Evolutionary conservation across 495 filamentous ascomycete species (phyloP).

Genomic region (Penicillium steckii): DNA sequence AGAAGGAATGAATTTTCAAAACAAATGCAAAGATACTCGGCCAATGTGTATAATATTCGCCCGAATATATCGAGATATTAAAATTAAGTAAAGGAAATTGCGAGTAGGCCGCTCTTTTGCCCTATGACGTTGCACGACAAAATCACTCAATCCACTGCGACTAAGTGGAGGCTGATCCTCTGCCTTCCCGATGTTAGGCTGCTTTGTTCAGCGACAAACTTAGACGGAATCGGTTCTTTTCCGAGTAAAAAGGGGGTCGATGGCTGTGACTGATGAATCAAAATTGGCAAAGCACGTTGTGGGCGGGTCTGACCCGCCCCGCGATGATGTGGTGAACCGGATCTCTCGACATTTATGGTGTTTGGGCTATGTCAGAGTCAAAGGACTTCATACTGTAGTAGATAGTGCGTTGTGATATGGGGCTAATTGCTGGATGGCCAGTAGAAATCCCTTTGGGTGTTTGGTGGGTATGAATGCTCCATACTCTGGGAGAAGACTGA

Average conservation of each 20-base stretch:
- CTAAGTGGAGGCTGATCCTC: neutral
- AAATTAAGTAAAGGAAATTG: slow-evolving; percentile 1
- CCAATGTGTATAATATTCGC: neutral
- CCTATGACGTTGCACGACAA: slow-evolving; percentile 3
- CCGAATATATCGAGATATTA: neutral
- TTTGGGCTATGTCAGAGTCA: neutral
- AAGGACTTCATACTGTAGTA: too few relatives aligned
- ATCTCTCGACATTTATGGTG: neutral
- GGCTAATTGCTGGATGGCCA: neutral
- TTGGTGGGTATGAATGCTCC: neutral
- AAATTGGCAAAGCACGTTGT: neutral
- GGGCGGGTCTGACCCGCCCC: neutral
- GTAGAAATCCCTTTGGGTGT: neutral
- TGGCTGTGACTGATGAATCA: neutral
- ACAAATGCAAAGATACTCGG: neutral
- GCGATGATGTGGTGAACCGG: neutral
- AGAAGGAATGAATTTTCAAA: neutral
- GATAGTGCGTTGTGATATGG: too few relatives aligned
- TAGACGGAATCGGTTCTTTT: neutral
- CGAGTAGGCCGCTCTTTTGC: neutral
- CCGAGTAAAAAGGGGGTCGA: neutral
- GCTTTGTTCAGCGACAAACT: neutral
- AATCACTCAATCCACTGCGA: neutral
- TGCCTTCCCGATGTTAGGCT: neutral
- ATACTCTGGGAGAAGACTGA: neutral